Evolutionary conservation across 2,329 filamentous ascomycete species (phyloP).

Genomic region (Didymella arachidicola): DNA sequence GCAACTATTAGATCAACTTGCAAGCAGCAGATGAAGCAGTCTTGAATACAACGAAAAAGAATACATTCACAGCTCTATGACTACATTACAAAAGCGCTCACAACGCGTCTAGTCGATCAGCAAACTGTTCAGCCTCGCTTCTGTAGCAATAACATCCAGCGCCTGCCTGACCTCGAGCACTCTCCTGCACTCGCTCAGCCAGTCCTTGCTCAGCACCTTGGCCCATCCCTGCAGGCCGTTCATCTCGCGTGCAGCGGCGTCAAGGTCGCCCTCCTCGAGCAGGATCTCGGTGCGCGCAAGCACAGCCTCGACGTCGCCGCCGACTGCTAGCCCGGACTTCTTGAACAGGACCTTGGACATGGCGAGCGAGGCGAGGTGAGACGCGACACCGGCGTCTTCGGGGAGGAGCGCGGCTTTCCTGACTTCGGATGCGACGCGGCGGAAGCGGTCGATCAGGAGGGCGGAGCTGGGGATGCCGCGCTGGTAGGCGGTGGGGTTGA

Average conservation of each 20-base stretch:
- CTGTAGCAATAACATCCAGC: slow-evolving; percentile 90
- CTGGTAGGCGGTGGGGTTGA: slow-evolving; percentile 93
- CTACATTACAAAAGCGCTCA: slow-evolving; percentile 20
- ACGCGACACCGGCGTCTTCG: slow-evolving; percentile 91
- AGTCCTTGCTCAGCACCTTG: slow-evolving; percentile 92
- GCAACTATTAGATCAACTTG: no score
- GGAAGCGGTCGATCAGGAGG: slow-evolving; percentile 94
- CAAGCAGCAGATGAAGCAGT: background rate
- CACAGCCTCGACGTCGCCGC: slow-evolving; percentile 92
- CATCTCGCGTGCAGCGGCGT: slow-evolving; percentile 92
- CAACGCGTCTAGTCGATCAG: slow-evolving; percentile 69
- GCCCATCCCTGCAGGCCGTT: slow-evolving; percentile 93
- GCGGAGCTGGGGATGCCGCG: slow-evolving; percentile 83
- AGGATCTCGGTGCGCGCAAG: slow-evolving; percentile 87
- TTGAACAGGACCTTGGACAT: slow-evolving; percentile 96
- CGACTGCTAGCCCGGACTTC: slow-evolving; percentile 78
- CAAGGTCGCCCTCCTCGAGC: slow-evolving; percentile 91
- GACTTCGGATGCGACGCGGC: slow-evolving; percentile 88
- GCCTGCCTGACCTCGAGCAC: slow-evolving; percentile 96
- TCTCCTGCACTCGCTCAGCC: slow-evolving; percentile 88
- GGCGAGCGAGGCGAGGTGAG: slow-evolving; percentile 87
- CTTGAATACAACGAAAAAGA: slow-evolving; percentile 1
- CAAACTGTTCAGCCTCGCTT: slow-evolving; percentile 87
- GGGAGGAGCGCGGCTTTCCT: slow-evolving; percentile 92
- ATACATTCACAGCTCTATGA: slow-evolving; percentile 21